Percentiles rank a stretch among this genome's conserved stretches.
phyloP scores from a whole-genome alignment of 306 rosid genomes.

The Lagenaria siceraria region DNA sequence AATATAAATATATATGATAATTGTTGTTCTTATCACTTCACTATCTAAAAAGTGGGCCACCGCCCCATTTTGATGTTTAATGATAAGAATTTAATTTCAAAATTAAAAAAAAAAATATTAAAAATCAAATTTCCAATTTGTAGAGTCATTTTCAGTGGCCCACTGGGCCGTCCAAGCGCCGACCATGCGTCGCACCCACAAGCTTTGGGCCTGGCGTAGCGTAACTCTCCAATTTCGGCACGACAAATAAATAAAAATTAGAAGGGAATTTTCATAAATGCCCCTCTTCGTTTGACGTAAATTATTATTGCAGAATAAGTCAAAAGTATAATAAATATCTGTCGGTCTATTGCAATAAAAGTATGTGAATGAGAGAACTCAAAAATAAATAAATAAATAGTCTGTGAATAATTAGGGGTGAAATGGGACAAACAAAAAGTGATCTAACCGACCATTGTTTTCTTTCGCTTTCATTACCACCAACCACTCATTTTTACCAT shows the following conservation, averaged over 20 bases:
- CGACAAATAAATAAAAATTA: not conserved
- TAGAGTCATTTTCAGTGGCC: not conserved
- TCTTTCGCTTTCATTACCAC: not conserved
- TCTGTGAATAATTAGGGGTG: not conserved
- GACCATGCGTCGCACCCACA: slow-evolving; percentile 7
- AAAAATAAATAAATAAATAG: not conserved
- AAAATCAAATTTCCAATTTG: not conserved
- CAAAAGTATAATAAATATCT: not conserved
- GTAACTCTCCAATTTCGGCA: not conserved
- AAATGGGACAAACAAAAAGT: not conserved
- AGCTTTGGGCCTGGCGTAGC: not conserved
- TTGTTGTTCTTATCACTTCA: not conserved
- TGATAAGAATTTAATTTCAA: not conserved
- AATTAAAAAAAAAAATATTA: not conserved
- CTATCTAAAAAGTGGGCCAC: not conserved
- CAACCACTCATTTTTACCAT: not conserved
- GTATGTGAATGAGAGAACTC: not conserved
- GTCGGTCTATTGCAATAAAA: not conserved
- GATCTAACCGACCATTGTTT: not conserved
- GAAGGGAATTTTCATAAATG: not conserved
- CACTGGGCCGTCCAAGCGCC: slow-evolving; percentile 7
- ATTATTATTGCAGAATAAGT: not conserved
- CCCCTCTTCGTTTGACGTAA: not conserved
- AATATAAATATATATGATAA: not conserved
- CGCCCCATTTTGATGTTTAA: not conserved